Percentiles rank a stretch among this genome's conserved stretches.
phyloP scores from a whole-genome alignment of 2,329 filamentous ascomycete species.

The Didymella sp. region DNA sequence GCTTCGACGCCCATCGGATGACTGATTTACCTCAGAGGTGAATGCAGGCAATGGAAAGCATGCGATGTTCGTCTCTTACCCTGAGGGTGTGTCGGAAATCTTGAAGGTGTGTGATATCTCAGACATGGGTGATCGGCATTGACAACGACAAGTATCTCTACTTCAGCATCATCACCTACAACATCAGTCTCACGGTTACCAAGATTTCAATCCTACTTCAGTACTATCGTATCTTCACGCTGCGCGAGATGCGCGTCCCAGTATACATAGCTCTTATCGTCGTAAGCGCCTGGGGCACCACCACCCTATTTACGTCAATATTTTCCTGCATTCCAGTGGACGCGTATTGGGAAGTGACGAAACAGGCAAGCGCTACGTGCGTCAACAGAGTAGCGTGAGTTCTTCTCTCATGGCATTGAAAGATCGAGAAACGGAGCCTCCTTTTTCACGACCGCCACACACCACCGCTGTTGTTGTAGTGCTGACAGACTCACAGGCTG shows the following conservation, averaged over 20 bases:
- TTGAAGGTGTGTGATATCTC: slow-evolving; percentile 24
- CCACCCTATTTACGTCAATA: slow-evolving; percentile 20
- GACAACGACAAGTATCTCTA: slow-evolving; percentile 31
- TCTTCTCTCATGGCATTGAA: background rate
- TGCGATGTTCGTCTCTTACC: slow-evolving; percentile 28
- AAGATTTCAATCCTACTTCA: slow-evolving; percentile 42
- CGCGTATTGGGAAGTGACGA: slow-evolving; percentile 29
- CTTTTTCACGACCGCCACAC: too few relatives aligned
- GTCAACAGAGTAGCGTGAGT: slow-evolving; percentile 15
- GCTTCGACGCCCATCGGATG: background rate
- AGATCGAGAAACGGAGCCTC: background rate
- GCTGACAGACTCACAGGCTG: slow-evolving; percentile 1
- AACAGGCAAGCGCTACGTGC: slow-evolving; percentile 10
- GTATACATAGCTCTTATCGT: slow-evolving; percentile 33
- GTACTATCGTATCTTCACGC: slow-evolving; percentile 37
- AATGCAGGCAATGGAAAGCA: slow-evolving; percentile 36
- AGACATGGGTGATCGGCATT: background rate
- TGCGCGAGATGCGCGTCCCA: slow-evolving; percentile 32
- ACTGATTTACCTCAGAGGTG: slow-evolving; percentile 22
- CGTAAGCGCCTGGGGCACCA: slow-evolving; percentile 26
- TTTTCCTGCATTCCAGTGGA: slow-evolving; percentile 34
- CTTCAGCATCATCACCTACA: slow-evolving; percentile 38
- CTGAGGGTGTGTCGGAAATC: slow-evolving; percentile 12
- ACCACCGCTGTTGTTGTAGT: background rate
- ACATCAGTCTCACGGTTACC: slow-evolving; percentile 30